Evolutionary conservation across 2,329 filamentous ascomycete genomes (phyloP).

Genomic region (Pyrenophora teres): DNA sequence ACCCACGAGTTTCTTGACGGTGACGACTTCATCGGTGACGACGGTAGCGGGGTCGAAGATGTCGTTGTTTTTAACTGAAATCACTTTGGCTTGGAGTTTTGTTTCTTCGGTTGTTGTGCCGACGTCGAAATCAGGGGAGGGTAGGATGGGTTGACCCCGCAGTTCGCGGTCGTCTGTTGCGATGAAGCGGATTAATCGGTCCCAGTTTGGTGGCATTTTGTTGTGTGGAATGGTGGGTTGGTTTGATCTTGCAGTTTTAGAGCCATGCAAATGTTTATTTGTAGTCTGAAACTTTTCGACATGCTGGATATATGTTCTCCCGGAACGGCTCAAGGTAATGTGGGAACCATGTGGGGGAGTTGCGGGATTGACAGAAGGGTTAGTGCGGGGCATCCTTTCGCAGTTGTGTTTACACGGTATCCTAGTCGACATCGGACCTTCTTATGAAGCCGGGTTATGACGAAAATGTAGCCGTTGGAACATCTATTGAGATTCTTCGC

Average conservation of each 20-base stretch:
- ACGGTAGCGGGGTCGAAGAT: constrained; percentile 56
- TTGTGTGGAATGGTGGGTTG: neutral
- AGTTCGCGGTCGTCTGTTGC: constrained; percentile 57
- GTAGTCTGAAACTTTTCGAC: neutral
- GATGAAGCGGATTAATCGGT: constrained; percentile 60
- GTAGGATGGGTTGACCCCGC: constrained; percentile 59
- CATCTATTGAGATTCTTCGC: too few relatives aligned
- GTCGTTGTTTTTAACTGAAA: constrained; percentile 53
- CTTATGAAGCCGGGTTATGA: too few relatives aligned
- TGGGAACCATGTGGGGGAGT: constrained; percentile 21
- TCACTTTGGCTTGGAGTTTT: constrained; percentile 57
- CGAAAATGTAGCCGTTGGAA: too few relatives aligned
- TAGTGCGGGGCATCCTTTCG: constrained; percentile 5
- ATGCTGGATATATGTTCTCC: constrained; percentile 28
- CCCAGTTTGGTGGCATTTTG: constrained; percentile 49
- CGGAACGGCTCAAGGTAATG: constrained; percentile 16
- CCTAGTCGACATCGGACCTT: too few relatives aligned
- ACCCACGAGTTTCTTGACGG: constrained; percentile 59
- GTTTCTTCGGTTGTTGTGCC: constrained; percentile 55
- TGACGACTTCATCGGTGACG: constrained; percentile 60
- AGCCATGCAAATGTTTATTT: neutral
- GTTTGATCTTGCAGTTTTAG: neutral
- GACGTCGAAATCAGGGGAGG: constrained; percentile 54
- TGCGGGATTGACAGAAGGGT: constrained; percentile 11
- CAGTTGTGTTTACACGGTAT: too few relatives aligned